Percentiles rank a stretch among this genome's conserved stretches.
Evolutionary conservation across 768 basidiomycete species (phyloP).

Genomic region (Tricholoma terreum): DNA sequence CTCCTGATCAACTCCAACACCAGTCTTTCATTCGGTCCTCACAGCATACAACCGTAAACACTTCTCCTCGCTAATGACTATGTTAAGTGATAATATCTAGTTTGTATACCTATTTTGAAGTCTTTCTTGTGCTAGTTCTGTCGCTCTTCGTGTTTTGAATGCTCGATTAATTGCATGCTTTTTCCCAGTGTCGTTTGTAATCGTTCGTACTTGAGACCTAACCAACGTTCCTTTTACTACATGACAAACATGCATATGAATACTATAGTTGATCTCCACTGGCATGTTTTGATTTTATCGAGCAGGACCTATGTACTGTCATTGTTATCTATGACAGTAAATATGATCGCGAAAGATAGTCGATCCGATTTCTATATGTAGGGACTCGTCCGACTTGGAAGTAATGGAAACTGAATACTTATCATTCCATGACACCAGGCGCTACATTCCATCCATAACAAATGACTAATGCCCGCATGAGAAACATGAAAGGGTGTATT

Average conservation of each 20-base stretch:
- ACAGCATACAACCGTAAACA: slow-evolving; percentile 21
- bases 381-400: too few relatives aligned
- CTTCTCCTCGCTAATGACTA: slow-evolving; percentile 22
- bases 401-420: too few relatives aligned
- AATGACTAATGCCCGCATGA: too few relatives aligned
- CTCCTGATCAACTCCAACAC: slow-evolving; percentile 34
- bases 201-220: slow-evolving; percentile 9
- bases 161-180: slow-evolving; percentile 16
- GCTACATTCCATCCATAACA: too few relatives aligned
- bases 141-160: slow-evolving; percentile 2
- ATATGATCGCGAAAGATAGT: too few relatives aligned
- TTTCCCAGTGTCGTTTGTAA: slow-evolving; percentile 5
- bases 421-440: too few relatives aligned
- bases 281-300: not conserved
- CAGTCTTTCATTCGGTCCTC: slow-evolving; percentile 36
- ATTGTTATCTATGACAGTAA: too few relatives aligned
- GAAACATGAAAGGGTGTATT: too few relatives aligned
- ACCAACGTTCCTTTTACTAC: slow-evolving; percentile 10
- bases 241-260: not conserved
- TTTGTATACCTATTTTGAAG: not conserved
- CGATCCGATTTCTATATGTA: too few relatives aligned
- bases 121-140: not conserved
- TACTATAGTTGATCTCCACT: not conserved
- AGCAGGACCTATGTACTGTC: too few relatives aligned
- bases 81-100: slow-evolving; percentile 9